Conservation (phyloP, 2,329 filamentous ascomycete species). For the Verticillium alfalfae region DNA sequence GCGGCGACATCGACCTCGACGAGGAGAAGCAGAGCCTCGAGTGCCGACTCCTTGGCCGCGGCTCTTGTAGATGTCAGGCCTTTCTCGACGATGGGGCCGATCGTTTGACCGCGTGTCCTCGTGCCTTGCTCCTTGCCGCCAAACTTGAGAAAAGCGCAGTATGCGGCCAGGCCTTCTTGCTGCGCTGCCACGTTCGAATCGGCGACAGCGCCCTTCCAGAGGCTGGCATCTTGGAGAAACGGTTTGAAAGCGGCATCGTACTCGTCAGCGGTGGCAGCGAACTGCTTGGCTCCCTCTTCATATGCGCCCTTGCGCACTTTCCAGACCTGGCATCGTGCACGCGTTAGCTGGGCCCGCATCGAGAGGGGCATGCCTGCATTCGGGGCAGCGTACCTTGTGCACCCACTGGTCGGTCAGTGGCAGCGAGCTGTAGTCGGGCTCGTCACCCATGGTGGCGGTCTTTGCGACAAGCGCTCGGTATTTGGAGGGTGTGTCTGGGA, state of each 20-base stretch:
- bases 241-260: constrained; percentile 79
- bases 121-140: constrained; percentile 74
- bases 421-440: constrained; percentile 77
- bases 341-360: not conserved
- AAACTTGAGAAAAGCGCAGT: constrained; percentile 90
- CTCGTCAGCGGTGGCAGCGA: constrained; percentile 80
- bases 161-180: constrained; percentile 80
- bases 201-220: constrained; percentile 90
- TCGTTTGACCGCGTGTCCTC: constrained; percentile 69
- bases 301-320: constrained; percentile 95
- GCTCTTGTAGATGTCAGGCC: constrained; percentile 82
- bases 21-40: constrained; percentile 83
- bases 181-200: constrained; percentile 98
- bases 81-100: constrained; percentile 83
- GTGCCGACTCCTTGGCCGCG: constrained; percentile 77
- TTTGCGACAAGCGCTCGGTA: not conserved
- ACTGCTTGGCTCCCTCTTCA: constrained; percentile 84
- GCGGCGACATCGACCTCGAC: constrained; percentile 83
- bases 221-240: constrained; percentile 74
- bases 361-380: not conserved
- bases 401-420: constrained; percentile 74
- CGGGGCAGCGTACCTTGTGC: constrained; percentile 60
- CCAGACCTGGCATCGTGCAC: constrained; percentile 59
- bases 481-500: not conserved
- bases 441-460: constrained; percentile 64